Base-by-base conservation (phyloP, 2,329 filamentous ascomycete genomes). In the Fusarium odoratissimum region DNA sequence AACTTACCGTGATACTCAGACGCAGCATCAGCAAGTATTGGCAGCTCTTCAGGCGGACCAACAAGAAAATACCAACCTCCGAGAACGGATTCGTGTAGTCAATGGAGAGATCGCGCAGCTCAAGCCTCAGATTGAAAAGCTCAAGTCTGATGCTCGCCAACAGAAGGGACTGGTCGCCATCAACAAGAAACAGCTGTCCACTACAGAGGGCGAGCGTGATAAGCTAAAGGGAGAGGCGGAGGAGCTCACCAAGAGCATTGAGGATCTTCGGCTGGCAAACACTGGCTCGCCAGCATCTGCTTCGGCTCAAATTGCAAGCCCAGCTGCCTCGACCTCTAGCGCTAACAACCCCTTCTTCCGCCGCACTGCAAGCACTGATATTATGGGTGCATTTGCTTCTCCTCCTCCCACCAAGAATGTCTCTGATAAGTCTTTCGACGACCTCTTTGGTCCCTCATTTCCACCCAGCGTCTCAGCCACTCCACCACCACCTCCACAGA, bases 131-230 rank as follows among this genome's bases (percentile, higher is more conserved):
- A 90, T 99, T 58, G 96, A 99, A 81, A 98, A 98, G 85, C 88
- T 97, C 76, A 95, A 93, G 80, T 94, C 92, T 17, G 95, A 98
- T 76, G 95, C 95, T 31, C 91, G 96, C 45, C 96, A 98, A 81
- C 95, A 98, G 79, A 98, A 97, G 84, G 96, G 96, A 23, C 87
- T 98, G 73, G 95, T 97, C 35, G 95, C 96, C 46, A 99, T 99
- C 84, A 98, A 98, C 84, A 98, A 97, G 87, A 99, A 99, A 85
- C 96, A 99, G 83, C 86, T 98, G 67, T 90, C 92, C 40, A 98
- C 95, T 2, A 94, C 92, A 64, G 96, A 99, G 82, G 90, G 89
- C 52, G 95, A 98, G 81, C 90, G 93, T 37, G 95, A 98, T 68
- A 95, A 94, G 85, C 86, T 97, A 42, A 95, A 95, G 84, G 85